phyloP scores from a whole-genome alignment of 2,329 filamentous ascomycete genomes.

The Beauveria varroae region DNA sequence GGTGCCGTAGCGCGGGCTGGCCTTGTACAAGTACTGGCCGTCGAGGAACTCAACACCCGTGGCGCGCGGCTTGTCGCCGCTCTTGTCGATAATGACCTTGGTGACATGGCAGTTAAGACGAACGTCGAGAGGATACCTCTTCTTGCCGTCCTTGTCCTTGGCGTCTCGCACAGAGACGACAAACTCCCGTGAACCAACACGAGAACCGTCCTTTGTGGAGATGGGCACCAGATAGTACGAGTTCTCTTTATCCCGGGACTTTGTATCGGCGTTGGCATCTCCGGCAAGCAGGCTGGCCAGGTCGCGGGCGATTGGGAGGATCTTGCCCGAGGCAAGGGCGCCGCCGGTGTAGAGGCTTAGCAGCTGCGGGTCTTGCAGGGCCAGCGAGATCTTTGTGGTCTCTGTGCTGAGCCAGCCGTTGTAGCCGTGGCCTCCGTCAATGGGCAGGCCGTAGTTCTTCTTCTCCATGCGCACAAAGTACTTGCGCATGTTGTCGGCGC shows the following conservation, averaged over 20 bases:
- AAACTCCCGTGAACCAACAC: constrained; percentile 47
- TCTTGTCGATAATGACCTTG: constrained; percentile 35
- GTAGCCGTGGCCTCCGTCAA: constrained; percentile 44
- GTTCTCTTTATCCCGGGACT: constrained; percentile 34
- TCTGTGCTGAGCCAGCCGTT: constrained; percentile 49
- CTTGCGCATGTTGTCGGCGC: constrained; percentile 47
- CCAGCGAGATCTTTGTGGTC: constrained; percentile 41
- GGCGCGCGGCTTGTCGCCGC: constrained; percentile 30
- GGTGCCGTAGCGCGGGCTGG: constrained; percentile 29
- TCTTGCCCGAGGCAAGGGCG: constrained; percentile 33
- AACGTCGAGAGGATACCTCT: constrained; percentile 50
- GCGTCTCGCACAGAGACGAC: constrained; percentile 42
- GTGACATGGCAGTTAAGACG: constrained; percentile 39
- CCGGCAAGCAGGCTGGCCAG: constrained; percentile 37
- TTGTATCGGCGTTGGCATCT: constrained; percentile 41
- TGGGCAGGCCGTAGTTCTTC: constrained; percentile 40
- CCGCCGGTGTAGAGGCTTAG: constrained; percentile 42
- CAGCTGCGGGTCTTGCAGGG: constrained; percentile 44
- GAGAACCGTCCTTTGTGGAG: constrained; percentile 37
- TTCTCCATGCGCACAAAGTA: constrained; percentile 48
- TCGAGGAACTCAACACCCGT: constrained; percentile 42
- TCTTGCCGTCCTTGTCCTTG: constrained; percentile 39
- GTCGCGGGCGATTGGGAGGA: constrained; percentile 26
- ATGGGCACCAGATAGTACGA: constrained; percentile 50
- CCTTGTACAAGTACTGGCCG: constrained; percentile 38